Evolutionary conservation across 441 rosid genomes (phyloP).

Genomic region (Brassica balearica): DNA sequence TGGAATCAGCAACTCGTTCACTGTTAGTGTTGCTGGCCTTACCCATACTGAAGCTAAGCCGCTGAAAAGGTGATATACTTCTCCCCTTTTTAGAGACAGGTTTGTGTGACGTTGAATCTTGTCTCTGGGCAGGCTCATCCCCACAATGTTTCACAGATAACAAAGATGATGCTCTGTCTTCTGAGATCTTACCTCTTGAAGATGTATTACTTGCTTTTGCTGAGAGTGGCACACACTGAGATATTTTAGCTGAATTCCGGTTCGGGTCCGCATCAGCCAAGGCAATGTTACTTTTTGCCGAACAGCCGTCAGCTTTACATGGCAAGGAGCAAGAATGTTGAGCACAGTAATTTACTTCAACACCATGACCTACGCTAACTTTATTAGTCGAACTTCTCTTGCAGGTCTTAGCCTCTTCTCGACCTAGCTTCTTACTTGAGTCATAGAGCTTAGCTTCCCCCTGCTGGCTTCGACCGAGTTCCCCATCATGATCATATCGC

Average conservation of each 20-base stretch:
- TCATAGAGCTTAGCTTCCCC: constrained; percentile 43
- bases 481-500: constrained; percentile 36
- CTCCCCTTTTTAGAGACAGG: constrained; percentile 61
- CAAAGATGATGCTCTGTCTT: constrained; percentile 45
- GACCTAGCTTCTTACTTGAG: constrained; percentile 37
- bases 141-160: constrained; percentile 31
- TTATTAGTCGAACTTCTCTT: constrained; percentile 51
- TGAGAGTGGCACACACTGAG: constrained; percentile 48
- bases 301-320: constrained; percentile 48
- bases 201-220: constrained; percentile 46
- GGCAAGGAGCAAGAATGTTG: constrained; percentile 58
- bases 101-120: constrained; percentile 46
- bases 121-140: constrained; percentile 49
- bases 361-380: constrained; percentile 42
- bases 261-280: constrained; percentile 35
- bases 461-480: constrained; percentile 43
- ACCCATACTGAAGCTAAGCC: constrained; percentile 62
- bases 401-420: constrained; percentile 47
- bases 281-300: constrained; percentile 43
- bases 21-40: constrained; percentile 62
- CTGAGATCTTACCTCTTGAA: constrained; percentile 45
- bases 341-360: constrained; percentile 41
- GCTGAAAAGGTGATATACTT: constrained; percentile 82
- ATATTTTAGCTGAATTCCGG: constrained; percentile 44
- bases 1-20: constrained; percentile 51